Percentiles rank a stretch among this genome's conserved stretches.
phyloP scores from a whole-genome alignment of 1,139 yeast species.

The Geotrichum restrictum region DNA sequence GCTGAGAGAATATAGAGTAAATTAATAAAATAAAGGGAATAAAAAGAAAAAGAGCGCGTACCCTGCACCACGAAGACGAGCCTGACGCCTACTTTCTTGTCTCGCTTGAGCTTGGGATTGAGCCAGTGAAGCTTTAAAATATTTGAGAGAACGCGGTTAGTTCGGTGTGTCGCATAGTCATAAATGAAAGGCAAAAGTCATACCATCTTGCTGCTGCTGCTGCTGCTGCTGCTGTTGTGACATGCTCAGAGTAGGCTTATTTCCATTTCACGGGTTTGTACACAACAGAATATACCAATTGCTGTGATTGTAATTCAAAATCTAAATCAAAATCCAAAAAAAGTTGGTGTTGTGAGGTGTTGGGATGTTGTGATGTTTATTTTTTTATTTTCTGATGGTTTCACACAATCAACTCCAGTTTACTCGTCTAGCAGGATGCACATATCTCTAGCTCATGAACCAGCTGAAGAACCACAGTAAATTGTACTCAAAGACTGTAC shows the following conservation, averaged over 20 bases:
- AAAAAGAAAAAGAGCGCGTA: conserved; percentile 17
- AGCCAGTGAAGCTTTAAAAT: not conserved
- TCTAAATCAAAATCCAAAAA: too few relatives aligned
- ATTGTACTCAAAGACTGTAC: too few relatives aligned
- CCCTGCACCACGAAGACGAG: conserved; percentile 32
- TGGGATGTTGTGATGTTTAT: too few relatives aligned
- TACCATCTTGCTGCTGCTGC: not conserved
- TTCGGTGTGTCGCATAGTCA: not conserved
- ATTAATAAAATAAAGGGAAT: not conserved
- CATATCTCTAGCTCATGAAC: too few relatives aligned
- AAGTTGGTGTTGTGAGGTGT: too few relatives aligned
- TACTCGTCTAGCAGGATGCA: too few relatives aligned
- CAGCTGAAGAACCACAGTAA: too few relatives aligned
- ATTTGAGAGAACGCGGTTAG: not conserved
- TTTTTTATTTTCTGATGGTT: too few relatives aligned
- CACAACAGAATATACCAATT: not conserved
- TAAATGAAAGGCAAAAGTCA: not conserved
- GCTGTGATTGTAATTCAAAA: too few relatives aligned
- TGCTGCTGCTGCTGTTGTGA: conserved; percentile 4
- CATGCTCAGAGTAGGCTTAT: not conserved
- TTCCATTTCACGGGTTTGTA: not conserved
- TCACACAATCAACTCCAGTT: too few relatives aligned
- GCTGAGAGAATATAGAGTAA: too few relatives aligned
- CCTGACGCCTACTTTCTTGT: conserved; percentile 23
- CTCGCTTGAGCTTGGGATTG: conserved; percentile 6